Base-by-base conservation (phyloP, 257 asterid genomes). In the Rubia yunnanensis region DNA sequence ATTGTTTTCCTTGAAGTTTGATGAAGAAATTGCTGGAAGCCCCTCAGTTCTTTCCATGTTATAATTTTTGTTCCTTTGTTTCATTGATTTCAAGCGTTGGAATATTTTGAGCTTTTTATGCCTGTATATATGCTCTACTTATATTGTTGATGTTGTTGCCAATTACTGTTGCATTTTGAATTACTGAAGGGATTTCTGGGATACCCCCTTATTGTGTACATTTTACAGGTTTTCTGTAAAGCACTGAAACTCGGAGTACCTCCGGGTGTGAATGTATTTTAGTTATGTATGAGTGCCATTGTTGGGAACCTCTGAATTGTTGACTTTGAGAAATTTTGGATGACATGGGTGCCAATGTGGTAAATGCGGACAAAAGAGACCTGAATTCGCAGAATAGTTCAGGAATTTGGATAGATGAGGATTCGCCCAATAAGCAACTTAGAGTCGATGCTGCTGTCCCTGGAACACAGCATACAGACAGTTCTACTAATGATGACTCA, bases 291-390 rank as follows among this genome's bases (percentile, higher is more conserved):
- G 5, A n/a, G 60, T 27, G 39, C 60, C 66, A 41, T 44, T 55
- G 56, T 69, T 65, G 67, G 65, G 54, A 72, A 52, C 38, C 7
- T 64, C 68, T 46, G 61, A 38, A 60, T 70, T 15, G 39, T 58
- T 23, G 27, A 46, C 44, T 32, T 66, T 34, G 54, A 72, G 8
- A 56, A 58, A 36, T 70, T 70, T 75, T 56, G 58, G 38, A 77
- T 75, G 76, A 71, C 63, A 81, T 88, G 98, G 86, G 72, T 67
- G 72, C 81, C 66, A 71, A 72, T 60, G 82, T 77, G 69, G 83
- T 77, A 69, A 74, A 55, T 65, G 69, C 59, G 41, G 80, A 68
- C 17, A 79, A 69, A 64, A 52, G 64, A 15, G 50, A 35, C 61
- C 68, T 56, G 60, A 76, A 63, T 62, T 70, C 27, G 52, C 66